Percentiles rank a stretch among this genome's conserved stretches.
phyloP scores from a whole-genome alignment of 495 filamentous ascomycete species.

The Lindgomyces ingoldianus region DNA sequence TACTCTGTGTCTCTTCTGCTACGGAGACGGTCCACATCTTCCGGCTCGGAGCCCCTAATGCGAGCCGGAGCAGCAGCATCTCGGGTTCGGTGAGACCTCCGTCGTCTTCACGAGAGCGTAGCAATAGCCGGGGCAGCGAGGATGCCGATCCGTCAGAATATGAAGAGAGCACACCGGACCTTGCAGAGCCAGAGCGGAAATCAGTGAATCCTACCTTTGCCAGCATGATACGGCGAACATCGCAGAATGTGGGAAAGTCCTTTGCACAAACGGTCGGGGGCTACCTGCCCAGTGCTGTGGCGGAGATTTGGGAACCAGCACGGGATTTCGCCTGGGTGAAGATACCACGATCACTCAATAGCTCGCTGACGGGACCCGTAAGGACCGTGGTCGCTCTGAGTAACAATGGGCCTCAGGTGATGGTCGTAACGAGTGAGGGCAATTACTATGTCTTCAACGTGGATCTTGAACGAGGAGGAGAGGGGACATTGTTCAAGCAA shows the following conservation, averaged over 20 bases:
- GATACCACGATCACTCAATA: constrained; percentile 65
- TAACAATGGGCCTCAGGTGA: constrained; percentile 86
- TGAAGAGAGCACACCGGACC: constrained; percentile 29
- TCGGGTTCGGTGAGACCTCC: constrained; percentile 12
- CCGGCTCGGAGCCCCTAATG: constrained; percentile 60
- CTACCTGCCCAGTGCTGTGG: constrained; percentile 87
- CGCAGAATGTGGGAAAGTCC: constrained; percentile 87
- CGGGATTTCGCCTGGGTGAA: constrained; percentile 96
- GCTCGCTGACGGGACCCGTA: constrained; percentile 49
- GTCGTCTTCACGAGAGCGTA: constrained; percentile 46
- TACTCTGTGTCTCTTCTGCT: constrained; percentile 92
- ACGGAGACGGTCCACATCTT: constrained; percentile 98
- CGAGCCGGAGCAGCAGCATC: constrained; percentile 44
- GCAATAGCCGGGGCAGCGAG: constrained; percentile 47
- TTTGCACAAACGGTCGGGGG: constrained; percentile 86
- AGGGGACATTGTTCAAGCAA: constrained; percentile 85
- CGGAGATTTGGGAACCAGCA: constrained; percentile 95
- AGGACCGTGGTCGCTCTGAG: constrained; percentile 95
- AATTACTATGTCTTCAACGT: constrained; percentile 93
- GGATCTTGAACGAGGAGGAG: constrained; percentile 93
- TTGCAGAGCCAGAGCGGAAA: constrained; percentile 32
- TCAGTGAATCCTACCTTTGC: constrained; percentile 62
- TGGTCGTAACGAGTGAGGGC: constrained; percentile 96
- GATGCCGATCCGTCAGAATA: constrained; percentile 38
- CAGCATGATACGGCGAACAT: constrained; percentile 92